Conservation (phyloP, 768 basidiomycete genomes). For the Mycena capillaripes region DNA sequence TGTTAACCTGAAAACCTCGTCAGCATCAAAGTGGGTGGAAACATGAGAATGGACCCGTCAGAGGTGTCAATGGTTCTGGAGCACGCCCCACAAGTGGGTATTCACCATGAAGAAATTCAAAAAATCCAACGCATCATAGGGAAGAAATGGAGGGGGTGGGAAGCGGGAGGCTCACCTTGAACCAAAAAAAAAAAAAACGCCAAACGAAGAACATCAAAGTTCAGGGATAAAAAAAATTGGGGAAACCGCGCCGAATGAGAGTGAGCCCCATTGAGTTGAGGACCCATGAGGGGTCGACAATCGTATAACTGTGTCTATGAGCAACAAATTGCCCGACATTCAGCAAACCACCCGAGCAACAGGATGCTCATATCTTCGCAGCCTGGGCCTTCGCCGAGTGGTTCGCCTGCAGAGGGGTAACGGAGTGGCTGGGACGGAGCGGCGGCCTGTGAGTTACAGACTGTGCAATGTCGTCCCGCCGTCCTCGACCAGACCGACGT, state of each 20-base stretch:
- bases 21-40: background rate
- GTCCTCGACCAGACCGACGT: conserved; percentile 71
- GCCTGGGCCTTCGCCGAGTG: conserved; percentile 59
- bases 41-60: conserved; percentile 45
- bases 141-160: conserved; percentile 28
- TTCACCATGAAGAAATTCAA: conserved; percentile 97
- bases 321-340: conserved; percentile 69
- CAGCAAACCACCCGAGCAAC: conserved; percentile 59
- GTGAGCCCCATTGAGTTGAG: conserved; percentile 95
- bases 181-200: background rate
- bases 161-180: conserved; percentile 35
- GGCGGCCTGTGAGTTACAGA: conserved; percentile 42
- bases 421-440: conserved; percentile 74
- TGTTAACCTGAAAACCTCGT: conserved; percentile 17
- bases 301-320: conserved; percentile 94
- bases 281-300: conserved; percentile 66
- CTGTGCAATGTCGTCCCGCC: conserved; percentile 63
- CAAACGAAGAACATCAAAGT: conserved; percentile 65
- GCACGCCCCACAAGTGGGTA: conserved; percentile 76
- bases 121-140: conserved; percentile 70
- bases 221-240: conserved; percentile 69
- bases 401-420: conserved; percentile 54
- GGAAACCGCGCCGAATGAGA: conserved; percentile 72
- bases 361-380: conserved; percentile 86
- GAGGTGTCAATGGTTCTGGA: conserved; percentile 81